Percentiles rank a stretch among this genome's conserved stretches.
phyloP scores from a whole-genome alignment of 495 filamentous ascomycete genomes.

The Usnea hakonensis region DNA sequence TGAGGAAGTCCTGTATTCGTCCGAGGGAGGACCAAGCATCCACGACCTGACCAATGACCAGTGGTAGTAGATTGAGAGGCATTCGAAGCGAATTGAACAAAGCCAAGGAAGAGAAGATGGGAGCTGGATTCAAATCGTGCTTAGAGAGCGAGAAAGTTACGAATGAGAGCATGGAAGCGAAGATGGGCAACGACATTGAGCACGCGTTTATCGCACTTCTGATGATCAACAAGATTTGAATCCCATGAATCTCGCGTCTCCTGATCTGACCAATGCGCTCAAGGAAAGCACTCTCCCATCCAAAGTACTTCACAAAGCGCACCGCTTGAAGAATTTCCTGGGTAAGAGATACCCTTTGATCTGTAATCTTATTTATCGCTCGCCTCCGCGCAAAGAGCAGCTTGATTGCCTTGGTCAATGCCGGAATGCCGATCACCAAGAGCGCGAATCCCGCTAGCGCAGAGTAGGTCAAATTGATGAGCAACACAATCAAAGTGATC shows the following conservation, averaged over 20 bases:
- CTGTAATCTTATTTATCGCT: slow-evolving; percentile 84
- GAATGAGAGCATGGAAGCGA: slow-evolving; percentile 91
- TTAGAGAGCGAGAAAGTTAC: slow-evolving; percentile 80
- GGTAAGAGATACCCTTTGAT: slow-evolving; percentile 80
- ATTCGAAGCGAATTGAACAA: slow-evolving; percentile 87
- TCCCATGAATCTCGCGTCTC: slow-evolving; percentile 62
- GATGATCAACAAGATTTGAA: slow-evolving; percentile 72
- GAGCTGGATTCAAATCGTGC: slow-evolving; percentile 61
- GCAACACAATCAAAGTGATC: slow-evolving; percentile 66
- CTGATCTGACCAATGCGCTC: slow-evolving; percentile 66
- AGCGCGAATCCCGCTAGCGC: slow-evolving; percentile 82
- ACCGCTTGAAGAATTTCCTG: slow-evolving; percentile 90
- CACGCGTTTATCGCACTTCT: slow-evolving; percentile 79
- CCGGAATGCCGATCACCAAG: slow-evolving; percentile 66
- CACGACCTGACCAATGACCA: slow-evolving; percentile 80
- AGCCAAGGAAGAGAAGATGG: slow-evolving; percentile 85
- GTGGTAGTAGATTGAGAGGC: slow-evolving; percentile 78
- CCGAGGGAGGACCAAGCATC: slow-evolving; percentile 80
- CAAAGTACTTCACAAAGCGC: slow-evolving; percentile 92
- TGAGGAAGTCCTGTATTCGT: slow-evolving; percentile 78
- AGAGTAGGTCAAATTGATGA: slow-evolving; percentile 82
- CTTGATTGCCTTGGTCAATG: slow-evolving; percentile 65
- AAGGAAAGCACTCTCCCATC: slow-evolving; percentile 85
- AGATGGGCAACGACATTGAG: slow-evolving; percentile 71
- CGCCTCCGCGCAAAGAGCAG: slow-evolving; percentile 61